phyloP scores from a whole-genome alignment of 2,329 filamentous ascomycete genomes.

The Colletotrichum agaves region DNA sequence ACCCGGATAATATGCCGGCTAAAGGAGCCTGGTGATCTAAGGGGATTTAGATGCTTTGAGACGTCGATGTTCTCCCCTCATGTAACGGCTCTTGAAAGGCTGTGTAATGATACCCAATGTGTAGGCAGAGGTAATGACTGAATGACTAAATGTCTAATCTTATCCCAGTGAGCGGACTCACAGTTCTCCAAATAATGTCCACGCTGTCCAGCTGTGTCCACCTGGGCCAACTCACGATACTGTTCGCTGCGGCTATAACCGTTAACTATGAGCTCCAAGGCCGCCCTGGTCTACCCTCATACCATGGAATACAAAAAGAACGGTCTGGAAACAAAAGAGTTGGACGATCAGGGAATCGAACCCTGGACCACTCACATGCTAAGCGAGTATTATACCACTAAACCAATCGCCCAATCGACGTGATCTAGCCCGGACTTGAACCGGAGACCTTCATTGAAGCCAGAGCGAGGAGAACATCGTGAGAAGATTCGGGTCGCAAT shows the following conservation, averaged over 20 bases:
- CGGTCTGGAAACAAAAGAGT: not conserved
- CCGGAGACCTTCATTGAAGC: slow-evolving; percentile 32
- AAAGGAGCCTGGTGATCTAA: slow-evolving; percentile 29
- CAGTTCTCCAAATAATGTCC: not conserved
- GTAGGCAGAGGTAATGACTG: slow-evolving; percentile 27
- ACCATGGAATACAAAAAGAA: no score
- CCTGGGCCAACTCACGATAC: no score
- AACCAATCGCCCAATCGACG: slow-evolving; percentile 24
- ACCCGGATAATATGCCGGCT: slow-evolving; percentile 26
- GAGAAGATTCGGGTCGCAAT: slow-evolving; percentile 16
- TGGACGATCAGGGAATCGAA: slow-evolving; percentile 34
- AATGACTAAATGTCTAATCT: slow-evolving; percentile 21
- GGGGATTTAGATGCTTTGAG: not conserved
- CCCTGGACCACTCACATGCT: slow-evolving; percentile 31
- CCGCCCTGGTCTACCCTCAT: no score
- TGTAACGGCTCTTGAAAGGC: not conserved
- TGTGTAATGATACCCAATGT: slow-evolving; percentile 33
- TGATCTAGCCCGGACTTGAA: slow-evolving; percentile 31
- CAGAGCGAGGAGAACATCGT: not conserved
- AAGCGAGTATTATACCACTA: slow-evolving; percentile 36
- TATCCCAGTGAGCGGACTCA: not conserved
- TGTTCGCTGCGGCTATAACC: no score
- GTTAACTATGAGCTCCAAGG: no score
- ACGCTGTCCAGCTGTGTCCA: not conserved
- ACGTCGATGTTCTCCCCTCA: slow-evolving; percentile 18